Base-by-base conservation (phyloP, 2,329 filamentous ascomycete species). In the Aphanocladium album region DNA sequence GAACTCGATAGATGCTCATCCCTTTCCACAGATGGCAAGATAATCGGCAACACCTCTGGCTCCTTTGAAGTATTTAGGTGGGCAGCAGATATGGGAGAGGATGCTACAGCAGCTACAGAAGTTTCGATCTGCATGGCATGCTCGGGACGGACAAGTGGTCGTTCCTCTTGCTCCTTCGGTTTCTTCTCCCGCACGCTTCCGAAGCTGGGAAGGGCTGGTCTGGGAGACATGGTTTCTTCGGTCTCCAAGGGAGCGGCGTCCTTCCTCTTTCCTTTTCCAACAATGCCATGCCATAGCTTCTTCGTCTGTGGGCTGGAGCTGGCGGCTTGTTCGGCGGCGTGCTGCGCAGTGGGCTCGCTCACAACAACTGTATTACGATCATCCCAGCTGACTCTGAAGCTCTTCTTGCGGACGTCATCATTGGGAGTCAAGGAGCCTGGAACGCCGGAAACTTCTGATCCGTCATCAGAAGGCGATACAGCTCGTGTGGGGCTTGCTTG, bases 361-460 rank as follows among this genome's bases (percentile, higher is more conserved):
- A 84, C 78, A 2, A 85, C 74, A 11, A 82, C 74, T 9, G 80
- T 82, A n/a, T 74, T 79, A 37, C 82, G 81, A 54, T 91, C 88
- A 64, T 91, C 88, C 69, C 92, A 97, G 74, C 91, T 96, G 51
- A 93, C 89, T 25, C 89, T 80, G 1, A 83, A 83, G 43, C 80
- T 83, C 72, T 88, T 91, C 74, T 86, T 91, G 62, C 83, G 79
- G 2, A 67, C 53, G 1, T 83, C 80, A 2, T 80, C 76, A 7
- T 69, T 67, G 5, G 57, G 54, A 5, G 62, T 66, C 17, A 67
- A 65, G 14, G 67, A 69, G 37, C 66, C 64, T 27, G 60, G 65
- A 50, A 67, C 71, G 46, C 63, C 67, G 0, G 77, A 80, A 47
- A 70, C 73, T 65, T 80, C 81, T 3, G 80, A 82, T 25, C 77